Base-by-base conservation (phyloP, 129 eudicot species). In the Arctium minus region DNA sequence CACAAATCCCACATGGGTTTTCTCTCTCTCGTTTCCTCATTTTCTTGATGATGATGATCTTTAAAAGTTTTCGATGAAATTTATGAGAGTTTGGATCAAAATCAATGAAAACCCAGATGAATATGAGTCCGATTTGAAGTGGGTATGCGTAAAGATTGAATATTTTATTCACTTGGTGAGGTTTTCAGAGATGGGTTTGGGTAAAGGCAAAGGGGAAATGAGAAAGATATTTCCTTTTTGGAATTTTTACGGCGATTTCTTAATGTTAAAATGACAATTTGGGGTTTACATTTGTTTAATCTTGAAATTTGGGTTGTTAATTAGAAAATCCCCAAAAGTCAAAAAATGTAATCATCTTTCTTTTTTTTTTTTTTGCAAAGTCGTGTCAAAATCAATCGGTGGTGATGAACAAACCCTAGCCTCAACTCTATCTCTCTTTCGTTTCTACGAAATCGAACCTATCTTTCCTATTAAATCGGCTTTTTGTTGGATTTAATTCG, bases 1-100 rank as follows among this genome's bases (percentile, higher is more conserved):
- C 99, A 72, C 99, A 96, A 39, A 96, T 86, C 70, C 93, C 94
- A 85, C 99, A 96, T 3, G 99, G 94, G 83, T 96, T 96, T 50
- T 96, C 99, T 81, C 99, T 88, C 88, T 93, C 99, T 69, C 99
- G 85, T 84, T 95, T 95, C 88, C 99, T 93, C 97, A 89, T 90
- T 42, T 72, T 79, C 27, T 22, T 22, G 27, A 22, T 80, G 81
- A 72, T 76, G 42, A 62, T 40, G 74, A 72, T 70, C 56, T 4
- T 37, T 4, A 37, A 62, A 76, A 18, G 27, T 5, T 70, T 74
- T 39, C 69, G 77, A 77, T 74, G 73, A 53, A 36, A 69, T 53
- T 15, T 36, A 40, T 33, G 44, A 67, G 17, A 48, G 29, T 50
- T 0, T 36, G 3, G 50, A 84, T 86, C 82, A 77, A 79, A 84